Percentiles rank a stretch among this genome's conserved stretches.
Evolutionary conservation across 441 rosid genomes (phyloP).

Genomic region (Erodium texanum): DNA sequence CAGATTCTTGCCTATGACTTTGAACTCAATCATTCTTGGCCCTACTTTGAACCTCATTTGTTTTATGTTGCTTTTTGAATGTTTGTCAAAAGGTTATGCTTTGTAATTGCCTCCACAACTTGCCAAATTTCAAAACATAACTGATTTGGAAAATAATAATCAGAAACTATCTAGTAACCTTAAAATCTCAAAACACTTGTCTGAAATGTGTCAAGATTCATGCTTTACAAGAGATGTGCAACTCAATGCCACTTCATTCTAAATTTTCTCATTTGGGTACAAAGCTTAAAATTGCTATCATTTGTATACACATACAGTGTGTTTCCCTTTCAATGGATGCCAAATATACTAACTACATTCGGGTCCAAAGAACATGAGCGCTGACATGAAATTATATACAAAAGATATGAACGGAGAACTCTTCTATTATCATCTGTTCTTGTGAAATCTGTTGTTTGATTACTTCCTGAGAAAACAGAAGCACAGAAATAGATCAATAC

Average conservation of each 20-base stretch:
- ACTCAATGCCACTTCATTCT: neutral
- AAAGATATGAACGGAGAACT: neutral
- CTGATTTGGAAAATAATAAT: no score
- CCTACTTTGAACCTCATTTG: neutral
- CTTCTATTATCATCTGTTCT: neutral
- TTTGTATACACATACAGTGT: neutral
- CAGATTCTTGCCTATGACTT: conserved; percentile 1
- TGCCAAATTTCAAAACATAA: neutral
- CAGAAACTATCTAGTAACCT: neutral
- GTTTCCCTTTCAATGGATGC: neutral
- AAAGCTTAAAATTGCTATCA: neutral
- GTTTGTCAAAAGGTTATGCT: neutral
- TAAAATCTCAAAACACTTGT: neutral
- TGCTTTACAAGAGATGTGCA: neutral
- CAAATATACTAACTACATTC: neutral
- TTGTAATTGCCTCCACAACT: neutral
- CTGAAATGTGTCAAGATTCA: neutral
- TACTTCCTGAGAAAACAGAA: neutral
- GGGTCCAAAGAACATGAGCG: neutral
- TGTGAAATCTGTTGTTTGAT: neutral
- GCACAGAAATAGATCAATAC: neutral
- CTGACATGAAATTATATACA: neutral
- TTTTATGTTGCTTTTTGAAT: conserved; percentile 1
- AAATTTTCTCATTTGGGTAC: neutral
- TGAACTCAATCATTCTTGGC: conserved; percentile 1